Conservation (phyloP, 805 yeast genomes). For the Sungouiozyma ichnusensis region DNA sequence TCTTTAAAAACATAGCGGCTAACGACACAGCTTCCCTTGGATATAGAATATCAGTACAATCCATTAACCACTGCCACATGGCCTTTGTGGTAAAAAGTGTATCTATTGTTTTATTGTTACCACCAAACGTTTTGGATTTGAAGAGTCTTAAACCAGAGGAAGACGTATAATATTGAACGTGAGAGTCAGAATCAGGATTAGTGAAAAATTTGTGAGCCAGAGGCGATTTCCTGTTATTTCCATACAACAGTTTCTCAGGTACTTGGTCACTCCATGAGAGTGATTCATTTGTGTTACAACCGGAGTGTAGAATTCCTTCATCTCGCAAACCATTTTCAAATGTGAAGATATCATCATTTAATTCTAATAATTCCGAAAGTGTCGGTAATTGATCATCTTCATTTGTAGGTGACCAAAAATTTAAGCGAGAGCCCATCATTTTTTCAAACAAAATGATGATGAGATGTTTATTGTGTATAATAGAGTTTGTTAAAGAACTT, state of each 20-base stretch:
- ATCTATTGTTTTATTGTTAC: conserved; percentile 22
- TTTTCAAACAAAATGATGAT: conserved; percentile 51
- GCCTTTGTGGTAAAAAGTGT: conserved; percentile 66
- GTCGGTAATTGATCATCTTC: conserved; percentile 40
- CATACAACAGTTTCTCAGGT: conserved; percentile 6
- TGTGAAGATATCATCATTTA: conserved; percentile 26
- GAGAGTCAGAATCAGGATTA: conserved; percentile 81
- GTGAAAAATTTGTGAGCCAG: conserved; percentile 69
- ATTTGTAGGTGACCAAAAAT: conserved; percentile 54
- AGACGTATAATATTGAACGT: conserved; percentile 67
- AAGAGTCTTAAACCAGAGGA: conserved; percentile 54
- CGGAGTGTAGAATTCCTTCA: too few relatives aligned
- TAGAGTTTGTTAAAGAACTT: conserved; percentile 43
- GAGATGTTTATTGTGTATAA: conserved; percentile 52
- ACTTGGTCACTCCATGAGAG: conserved; percentile 11
- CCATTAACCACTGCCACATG: conserved; percentile 78
- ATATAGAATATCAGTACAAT: conserved; percentile 66
- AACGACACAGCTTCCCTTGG: conserved; percentile 43
- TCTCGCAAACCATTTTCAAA: conserved; percentile 18
- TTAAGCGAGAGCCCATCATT: conserved; percentile 57
- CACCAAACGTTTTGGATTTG: conserved; percentile 31
- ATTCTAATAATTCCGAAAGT: conserved; percentile 26
- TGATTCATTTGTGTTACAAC: conserved; percentile 1
- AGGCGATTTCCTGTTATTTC: conserved; percentile 39
- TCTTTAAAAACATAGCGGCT: conserved; percentile 39